These are phyloP conservation scores for Nemophila menziesii DNA, from an alignment of 257 asterid species.

Conservation along the genomic window DNA sequence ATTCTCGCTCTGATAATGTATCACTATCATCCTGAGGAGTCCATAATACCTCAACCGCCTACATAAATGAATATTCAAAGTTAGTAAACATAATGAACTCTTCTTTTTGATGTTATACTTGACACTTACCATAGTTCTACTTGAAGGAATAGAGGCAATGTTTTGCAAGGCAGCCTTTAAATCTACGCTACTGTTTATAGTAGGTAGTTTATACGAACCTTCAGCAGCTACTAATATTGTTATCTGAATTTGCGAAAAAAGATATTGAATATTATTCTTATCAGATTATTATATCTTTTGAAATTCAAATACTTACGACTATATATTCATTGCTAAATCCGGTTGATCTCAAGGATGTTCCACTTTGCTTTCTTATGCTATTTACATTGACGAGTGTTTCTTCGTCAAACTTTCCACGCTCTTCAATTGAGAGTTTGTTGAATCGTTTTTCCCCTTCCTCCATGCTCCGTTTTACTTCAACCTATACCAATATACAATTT, in stretches of 20 bases:
- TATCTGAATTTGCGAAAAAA: slow-evolving; percentile 19
- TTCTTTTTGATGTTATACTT: not conserved
- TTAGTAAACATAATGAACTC: not conserved
- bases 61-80: slow-evolving; percentile 8
- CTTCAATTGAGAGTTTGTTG: slow-evolving; percentile 82
- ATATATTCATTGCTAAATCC: slow-evolving; percentile 90
- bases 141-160: slow-evolving; percentile 71
- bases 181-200: slow-evolving; percentile 58
- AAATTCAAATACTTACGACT: slow-evolving; percentile 43
- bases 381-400: slow-evolving; percentile 89
- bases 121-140: slow-evolving; percentile 70
- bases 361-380: slow-evolving; percentile 65
- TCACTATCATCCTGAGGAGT: slow-evolving; percentile 88
- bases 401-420: slow-evolving; percentile 96
- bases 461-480: slow-evolving; percentile 64
- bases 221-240: slow-evolving; percentile 88
- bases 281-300: too few relatives aligned
- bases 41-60: slow-evolving; percentile 97
- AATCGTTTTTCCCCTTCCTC: slow-evolving; percentile 78
- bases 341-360: slow-evolving; percentile 37
- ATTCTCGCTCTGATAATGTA: slow-evolving; percentile 70
- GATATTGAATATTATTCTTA: too few relatives aligned
- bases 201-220: slow-evolving; percentile 63
- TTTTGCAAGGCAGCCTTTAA: slow-evolving; percentile 83
- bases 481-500: slow-evolving; percentile 43